A percentile compares a stretch with the other conserved stretches of the same genome.
These are phyloP conservation scores for Aspergillus sp. DNA, from an alignment of 2,329 filamentous ascomycete species.

Conservation along the genomic window DNA sequence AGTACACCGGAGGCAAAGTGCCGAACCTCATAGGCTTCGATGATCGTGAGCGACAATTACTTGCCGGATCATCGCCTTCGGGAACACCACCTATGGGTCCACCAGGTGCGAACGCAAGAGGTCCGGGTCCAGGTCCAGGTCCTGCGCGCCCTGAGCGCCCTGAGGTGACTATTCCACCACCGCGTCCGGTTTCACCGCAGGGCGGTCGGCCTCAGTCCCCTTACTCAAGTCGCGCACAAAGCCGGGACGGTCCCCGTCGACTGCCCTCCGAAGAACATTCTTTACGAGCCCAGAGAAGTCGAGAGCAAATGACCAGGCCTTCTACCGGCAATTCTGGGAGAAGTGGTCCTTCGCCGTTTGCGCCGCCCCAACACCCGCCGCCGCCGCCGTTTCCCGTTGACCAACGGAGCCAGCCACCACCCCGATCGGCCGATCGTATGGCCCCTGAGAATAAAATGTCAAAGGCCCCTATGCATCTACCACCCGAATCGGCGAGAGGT, in stretches of 20 bases:
- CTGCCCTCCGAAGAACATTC: conserved; percentile 38
- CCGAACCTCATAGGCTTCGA: conserved; percentile 84
- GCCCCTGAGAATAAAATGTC: conserved; percentile 18
- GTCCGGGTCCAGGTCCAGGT: conserved; percentile 21
- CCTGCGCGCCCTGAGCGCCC: conserved; percentile 21
- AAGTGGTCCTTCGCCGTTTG: conserved; percentile 31
- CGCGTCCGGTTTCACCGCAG: conserved; percentile 30
- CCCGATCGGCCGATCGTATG: conserved; percentile 23
- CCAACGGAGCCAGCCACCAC: conserved; percentile 25
- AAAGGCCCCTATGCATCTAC: conserved; percentile 12
- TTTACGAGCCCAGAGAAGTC: conserved; percentile 37
- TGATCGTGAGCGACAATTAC: conserved; percentile 70
- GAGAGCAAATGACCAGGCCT: conserved; percentile 41
- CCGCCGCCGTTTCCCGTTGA: conserved; percentile 21
- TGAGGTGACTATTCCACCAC: conserved; percentile 25
- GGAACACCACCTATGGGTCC: conserved; percentile 14
- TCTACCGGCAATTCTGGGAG: conserved; percentile 37
- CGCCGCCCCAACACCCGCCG: conserved; percentile 26
- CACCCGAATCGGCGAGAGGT: conserved; percentile 22
- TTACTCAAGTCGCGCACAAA: conserved; percentile 32
- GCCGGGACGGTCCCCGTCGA: conserved; percentile 37
- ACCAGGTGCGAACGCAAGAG: conserved; percentile 22
- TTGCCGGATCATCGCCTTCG: conserved; percentile 55
- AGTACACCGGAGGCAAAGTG: conserved; percentile 84
- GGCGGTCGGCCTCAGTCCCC: conserved; percentile 29